A percentile compares a stretch with the other conserved stretches of the same genome.
These are phyloP conservation scores for Digitaria exilis DNA, from an alignment of 202 grass and related monocot genomes.

Conservation along the genomic window DNA sequence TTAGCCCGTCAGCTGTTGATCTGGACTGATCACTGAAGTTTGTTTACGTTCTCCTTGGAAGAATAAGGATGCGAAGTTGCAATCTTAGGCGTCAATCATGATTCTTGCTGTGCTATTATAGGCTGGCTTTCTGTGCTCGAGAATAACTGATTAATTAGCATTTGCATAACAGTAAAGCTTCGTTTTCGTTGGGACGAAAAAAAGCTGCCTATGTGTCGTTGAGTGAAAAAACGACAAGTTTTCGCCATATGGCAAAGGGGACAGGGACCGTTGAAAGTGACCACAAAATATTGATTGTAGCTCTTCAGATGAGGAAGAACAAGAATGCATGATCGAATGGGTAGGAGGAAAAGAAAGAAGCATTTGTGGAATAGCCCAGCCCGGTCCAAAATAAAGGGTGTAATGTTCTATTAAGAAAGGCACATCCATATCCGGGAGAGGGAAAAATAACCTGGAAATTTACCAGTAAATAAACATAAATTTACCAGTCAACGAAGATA, in stretches of 20 bases:
- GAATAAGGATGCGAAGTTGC: neutral
- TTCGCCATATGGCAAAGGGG: conserved; percentile 8
- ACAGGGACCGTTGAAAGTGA: conserved; percentile 28
- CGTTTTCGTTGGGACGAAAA: conserved; percentile 16
- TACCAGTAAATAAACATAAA: neutral
- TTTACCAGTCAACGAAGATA: neutral
- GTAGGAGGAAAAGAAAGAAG: neutral
- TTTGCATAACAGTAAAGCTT: conserved; percentile 20
- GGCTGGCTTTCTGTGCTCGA: neutral
- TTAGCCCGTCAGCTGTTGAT: conserved; percentile 1
- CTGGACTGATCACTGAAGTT: neutral
- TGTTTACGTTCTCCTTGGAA: neutral
- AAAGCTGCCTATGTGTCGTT: neutral
- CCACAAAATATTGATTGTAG: conserved; percentile 3
- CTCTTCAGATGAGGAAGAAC: neutral
- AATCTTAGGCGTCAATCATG: neutral
- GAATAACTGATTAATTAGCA: neutral
- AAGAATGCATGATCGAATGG: neutral
- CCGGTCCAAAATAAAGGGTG: neutral
- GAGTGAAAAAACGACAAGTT: conserved; percentile 27
- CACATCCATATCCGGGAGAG: no score
- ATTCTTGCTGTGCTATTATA: neutral
- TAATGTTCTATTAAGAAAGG: neutral
- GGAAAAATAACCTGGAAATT: neutral
- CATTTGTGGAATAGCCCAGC: neutral